These are phyloP conservation scores for Scedosporium apiospermum DNA, from an alignment of 2,329 filamentous ascomycete species.

Conservation along the genomic window DNA sequence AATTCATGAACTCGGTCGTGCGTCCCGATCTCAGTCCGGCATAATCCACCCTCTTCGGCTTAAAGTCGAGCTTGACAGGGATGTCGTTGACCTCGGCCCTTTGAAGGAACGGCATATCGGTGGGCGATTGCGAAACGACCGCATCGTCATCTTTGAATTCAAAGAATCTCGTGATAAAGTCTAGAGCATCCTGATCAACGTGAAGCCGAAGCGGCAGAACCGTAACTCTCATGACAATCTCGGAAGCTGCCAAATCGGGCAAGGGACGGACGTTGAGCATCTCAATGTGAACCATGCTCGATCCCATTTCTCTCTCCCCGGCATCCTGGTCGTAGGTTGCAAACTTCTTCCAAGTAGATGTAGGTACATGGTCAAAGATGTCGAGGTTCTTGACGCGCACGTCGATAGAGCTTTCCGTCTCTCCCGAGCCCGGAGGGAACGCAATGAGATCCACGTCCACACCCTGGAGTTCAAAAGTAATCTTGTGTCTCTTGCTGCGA, in stretches of 20 bases:
- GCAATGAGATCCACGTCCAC: conserved; percentile 73
- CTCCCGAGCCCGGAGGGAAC: conserved; percentile 65
- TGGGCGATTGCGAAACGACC: conserved; percentile 45
- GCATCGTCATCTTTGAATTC: conserved; percentile 81
- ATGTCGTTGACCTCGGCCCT: conserved; percentile 79
- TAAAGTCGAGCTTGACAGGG: conserved; percentile 82
- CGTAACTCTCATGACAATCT: conserved; percentile 73
- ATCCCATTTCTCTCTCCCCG: conserved; percentile 75
- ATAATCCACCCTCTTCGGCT: conserved; percentile 96
- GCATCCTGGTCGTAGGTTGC: conserved; percentile 85
- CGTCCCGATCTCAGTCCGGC: conserved; percentile 83
- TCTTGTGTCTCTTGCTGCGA: conserved; percentile 86
- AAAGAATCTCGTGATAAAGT: conserved; percentile 96
- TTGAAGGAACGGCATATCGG: conserved; percentile 79
- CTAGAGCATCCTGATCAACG: conserved; percentile 93
- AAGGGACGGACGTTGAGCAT: conserved; percentile 82
- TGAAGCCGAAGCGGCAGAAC: conserved; percentile 82
- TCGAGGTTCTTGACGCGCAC: conserved; percentile 75
- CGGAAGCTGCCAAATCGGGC: conserved; percentile 73
- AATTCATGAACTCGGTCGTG: conserved; percentile 98
- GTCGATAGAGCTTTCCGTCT: conserved; percentile 82
- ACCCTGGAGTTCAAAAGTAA: conserved; percentile 85
- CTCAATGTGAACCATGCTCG: conserved; percentile 84
- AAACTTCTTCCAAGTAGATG: conserved; percentile 98
- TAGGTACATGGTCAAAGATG: conserved; percentile 87